Percentiles rank a stretch among this genome's conserved stretches.
These are phyloP conservation scores for Diaporthe destruens DNA, from an alignment of 2,329 filamentous ascomycete species.

Conservation along the genomic window DNA sequence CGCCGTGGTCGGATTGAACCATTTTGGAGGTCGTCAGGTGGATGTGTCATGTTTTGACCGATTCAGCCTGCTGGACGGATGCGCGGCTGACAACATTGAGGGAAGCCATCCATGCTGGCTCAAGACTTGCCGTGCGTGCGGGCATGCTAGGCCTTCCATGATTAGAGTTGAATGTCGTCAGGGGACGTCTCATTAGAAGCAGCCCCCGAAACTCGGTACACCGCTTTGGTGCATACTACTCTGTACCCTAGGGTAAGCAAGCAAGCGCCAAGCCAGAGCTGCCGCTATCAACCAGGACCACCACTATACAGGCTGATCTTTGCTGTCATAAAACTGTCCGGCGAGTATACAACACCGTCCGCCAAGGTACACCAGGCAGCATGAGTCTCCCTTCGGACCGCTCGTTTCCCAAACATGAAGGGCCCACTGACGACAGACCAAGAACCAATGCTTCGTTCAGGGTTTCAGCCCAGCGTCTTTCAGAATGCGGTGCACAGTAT, in stretches of 20 bases:
- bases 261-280: too few relatives aligned
- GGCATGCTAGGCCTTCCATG: neutral
- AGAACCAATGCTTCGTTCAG: too few relatives aligned
- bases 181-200: constrained; percentile 6
- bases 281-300: too few relatives aligned
- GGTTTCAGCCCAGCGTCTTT: neutral
- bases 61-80: constrained; percentile 39
- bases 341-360: too few relatives aligned
- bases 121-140: neutral
- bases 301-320: too few relatives aligned
- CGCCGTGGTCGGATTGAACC: constrained; percentile 43
- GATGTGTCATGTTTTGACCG: constrained; percentile 40
- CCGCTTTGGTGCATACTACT: neutral
- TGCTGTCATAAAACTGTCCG: too few relatives aligned
- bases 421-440: too few relatives aligned
- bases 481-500: neutral
- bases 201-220: neutral
- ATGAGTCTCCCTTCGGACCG: too few relatives aligned
- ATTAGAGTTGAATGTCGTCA: constrained; percentile 29
- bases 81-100: neutral
- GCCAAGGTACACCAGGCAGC: too few relatives aligned
- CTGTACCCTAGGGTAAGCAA: too few relatives aligned
- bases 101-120: constrained; percentile 32
- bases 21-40: constrained; percentile 42
- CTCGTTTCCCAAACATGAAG: too few relatives aligned